These are phyloP conservation scores for Chlorociboria aeruginascens DNA, from an alignment of 495 filamentous ascomycete genomes.

Conservation along the genomic window DNA sequence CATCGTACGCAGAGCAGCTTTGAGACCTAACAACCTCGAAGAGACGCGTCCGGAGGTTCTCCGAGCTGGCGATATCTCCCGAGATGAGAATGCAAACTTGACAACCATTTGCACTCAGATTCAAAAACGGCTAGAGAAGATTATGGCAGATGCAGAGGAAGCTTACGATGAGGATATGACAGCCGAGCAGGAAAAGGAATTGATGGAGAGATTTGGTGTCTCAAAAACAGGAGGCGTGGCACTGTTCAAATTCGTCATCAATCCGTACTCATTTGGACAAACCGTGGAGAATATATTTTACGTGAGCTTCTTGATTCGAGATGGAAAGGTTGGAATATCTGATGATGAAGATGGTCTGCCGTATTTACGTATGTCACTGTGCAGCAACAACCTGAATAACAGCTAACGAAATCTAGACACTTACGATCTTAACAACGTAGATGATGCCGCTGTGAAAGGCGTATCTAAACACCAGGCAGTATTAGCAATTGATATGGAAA, in stretches of 20 bases:
- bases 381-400: not conserved
- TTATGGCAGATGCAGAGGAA: constrained; percentile 29
- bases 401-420: not conserved
- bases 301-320: constrained; percentile 83
- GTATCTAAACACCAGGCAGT: constrained; percentile 69
- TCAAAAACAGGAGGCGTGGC: constrained; percentile 53
- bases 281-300: constrained; percentile 98
- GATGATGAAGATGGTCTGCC: constrained; percentile 55
- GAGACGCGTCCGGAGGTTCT: constrained; percentile 68
- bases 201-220: constrained; percentile 44
- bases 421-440: constrained; percentile 10
- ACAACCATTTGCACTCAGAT: constrained; percentile 55
- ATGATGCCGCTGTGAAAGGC: constrained; percentile 16
- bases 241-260: constrained; percentile 74
- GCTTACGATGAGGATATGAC: constrained; percentile 27
- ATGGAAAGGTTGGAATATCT: constrained; percentile 59
- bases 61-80: constrained; percentile 53
- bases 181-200: constrained; percentile 24
- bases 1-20: constrained; percentile 50
- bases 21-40: constrained; percentile 48
- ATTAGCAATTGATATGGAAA: constrained; percentile 69
- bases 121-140: constrained; percentile 33
- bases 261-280: constrained; percentile 84
- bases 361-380: constrained; percentile 45
- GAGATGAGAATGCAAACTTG: constrained; percentile 61